Conservation (phyloP, 2,329 filamentous ascomycete genomes). For the Colletotrichum tropicale region DNA sequence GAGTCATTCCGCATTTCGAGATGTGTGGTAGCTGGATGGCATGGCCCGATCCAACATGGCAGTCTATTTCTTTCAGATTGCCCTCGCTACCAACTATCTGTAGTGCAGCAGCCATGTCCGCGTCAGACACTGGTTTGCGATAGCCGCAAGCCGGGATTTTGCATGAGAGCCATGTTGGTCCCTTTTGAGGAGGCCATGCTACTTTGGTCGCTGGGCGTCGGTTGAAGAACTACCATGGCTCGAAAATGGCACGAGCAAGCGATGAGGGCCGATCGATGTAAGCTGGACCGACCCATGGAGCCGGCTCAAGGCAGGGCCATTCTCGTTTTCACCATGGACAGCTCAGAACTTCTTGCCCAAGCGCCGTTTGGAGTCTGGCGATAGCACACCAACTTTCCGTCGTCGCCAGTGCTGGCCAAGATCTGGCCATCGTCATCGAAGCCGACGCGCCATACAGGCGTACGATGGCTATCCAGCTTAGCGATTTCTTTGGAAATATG, state of each 20-base stretch:
- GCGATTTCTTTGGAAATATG: constrained; percentile 70
- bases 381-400: constrained; percentile 69
- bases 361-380: constrained; percentile 61
- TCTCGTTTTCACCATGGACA: constrained; percentile 61
- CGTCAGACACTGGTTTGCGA: neutral
- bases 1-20: neutral
- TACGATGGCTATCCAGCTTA: constrained; percentile 69
- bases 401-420: constrained; percentile 77
- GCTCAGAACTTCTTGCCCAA: constrained; percentile 66
- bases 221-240: neutral
- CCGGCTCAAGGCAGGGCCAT: constrained; percentile 49
- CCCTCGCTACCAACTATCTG: neutral
- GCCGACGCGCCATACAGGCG: constrained; percentile 76
- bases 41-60: neutral
- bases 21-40: neutral
- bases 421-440: constrained; percentile 76
- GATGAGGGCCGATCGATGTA: neutral
- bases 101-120: neutral
- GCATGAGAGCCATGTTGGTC: neutral
- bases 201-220: neutral
- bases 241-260: neutral
- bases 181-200: neutral
- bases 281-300: neutral
- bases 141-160: neutral
- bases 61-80: neutral